phyloP scores from a whole-genome alignment of 2,329 filamentous ascomycete genomes.

The Diaporthe ampelina region DNA sequence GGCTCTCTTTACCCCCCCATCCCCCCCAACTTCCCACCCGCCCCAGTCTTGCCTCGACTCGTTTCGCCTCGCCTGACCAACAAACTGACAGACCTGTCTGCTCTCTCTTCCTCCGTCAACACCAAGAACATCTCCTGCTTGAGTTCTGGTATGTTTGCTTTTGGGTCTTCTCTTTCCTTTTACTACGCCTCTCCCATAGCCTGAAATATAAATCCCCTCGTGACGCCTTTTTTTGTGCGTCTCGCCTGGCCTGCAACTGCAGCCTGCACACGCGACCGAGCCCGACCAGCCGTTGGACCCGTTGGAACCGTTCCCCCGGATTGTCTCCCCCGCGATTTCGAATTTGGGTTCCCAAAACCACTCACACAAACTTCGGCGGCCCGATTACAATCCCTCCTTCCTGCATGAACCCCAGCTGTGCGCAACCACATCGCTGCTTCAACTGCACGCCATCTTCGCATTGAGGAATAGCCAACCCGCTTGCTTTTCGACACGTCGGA shows the following conservation, averaged over 20 bases:
- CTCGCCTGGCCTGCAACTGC: background rate
- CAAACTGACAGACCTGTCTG: constrained; percentile 27
- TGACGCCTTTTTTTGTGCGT: constrained; percentile 1
- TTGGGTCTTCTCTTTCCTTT: background rate
- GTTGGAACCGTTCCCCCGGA: constrained; percentile 40
- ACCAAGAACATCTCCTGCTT: background rate
- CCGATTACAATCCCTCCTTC: constrained; percentile 37
- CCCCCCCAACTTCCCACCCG: background rate
- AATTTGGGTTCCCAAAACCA: constrained; percentile 35
- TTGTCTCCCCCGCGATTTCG: constrained; percentile 41
- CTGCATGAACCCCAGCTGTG: constrained; percentile 41
- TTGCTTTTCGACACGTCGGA: constrained; percentile 7
- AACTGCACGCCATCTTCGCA: background rate
- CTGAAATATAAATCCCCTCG: background rate
- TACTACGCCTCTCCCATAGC: background rate
- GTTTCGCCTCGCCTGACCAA: constrained; percentile 9
- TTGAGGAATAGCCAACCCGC: constrained; percentile 3
- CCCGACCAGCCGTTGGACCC: constrained; percentile 34
- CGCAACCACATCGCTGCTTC: constrained; percentile 17
- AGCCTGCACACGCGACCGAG: constrained; percentile 17
- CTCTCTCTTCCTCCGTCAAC: background rate
- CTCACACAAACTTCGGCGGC: constrained; percentile 39
- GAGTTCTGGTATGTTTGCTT: constrained; percentile 18
- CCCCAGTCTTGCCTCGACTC: constrained; percentile 31
- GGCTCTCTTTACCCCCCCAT: constrained; percentile 12